Evolutionary conservation across 345 rosid genomes (phyloP), one percentile per base, ranked within the genome.

Genomic region (Turnera subulata): DNA sequence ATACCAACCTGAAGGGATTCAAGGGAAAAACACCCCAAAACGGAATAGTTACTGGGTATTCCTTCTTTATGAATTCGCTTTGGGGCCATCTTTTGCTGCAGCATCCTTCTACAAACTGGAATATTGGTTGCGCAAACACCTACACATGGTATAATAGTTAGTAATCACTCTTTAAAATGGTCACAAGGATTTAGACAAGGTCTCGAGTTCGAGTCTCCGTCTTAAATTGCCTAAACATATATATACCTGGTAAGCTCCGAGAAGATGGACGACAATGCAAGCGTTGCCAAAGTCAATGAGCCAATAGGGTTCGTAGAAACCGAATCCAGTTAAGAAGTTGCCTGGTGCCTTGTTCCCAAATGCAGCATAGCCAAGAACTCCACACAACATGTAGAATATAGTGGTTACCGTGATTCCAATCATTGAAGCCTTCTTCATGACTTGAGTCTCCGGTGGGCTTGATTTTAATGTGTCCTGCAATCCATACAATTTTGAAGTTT

Each of bases 261-360:
- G 16, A 29, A 62, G 58, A 33, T 62, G 66, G 26, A 62, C 6
- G 13, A 43, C 45, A 15, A 62, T 62, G 25, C 44, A 29, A 1
- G 20, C 1, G 16, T 53, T 62, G 4, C 58, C 66, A 4, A 62
- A 17, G 52, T 62, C 66, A 29, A 52, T 13, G 13, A 62, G 51
- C 66, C 66, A 62, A 44, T 25, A 43, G 4, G 66, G 66, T 42
- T 50, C 58, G n/a, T 42, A 52, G 53, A 62, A 62, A 3, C 66
- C 66, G n/a, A 52, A 53, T 17, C 58, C 58, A 6, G 66, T 43
- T 5, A 62, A 29, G 21, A 62, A 44, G 38, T 62, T 62, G 11
- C 66, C 52, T 7, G 66, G 66, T 13, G 66, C 50, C 2, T 14
- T 0, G 2, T 62, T 54, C 6, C 58, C 58, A 33, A 53, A 62